These are phyloP conservation scores for Alternaria triticina DNA, from an alignment of 2,329 filamentous ascomycete genomes.

Conservation along the genomic window DNA sequence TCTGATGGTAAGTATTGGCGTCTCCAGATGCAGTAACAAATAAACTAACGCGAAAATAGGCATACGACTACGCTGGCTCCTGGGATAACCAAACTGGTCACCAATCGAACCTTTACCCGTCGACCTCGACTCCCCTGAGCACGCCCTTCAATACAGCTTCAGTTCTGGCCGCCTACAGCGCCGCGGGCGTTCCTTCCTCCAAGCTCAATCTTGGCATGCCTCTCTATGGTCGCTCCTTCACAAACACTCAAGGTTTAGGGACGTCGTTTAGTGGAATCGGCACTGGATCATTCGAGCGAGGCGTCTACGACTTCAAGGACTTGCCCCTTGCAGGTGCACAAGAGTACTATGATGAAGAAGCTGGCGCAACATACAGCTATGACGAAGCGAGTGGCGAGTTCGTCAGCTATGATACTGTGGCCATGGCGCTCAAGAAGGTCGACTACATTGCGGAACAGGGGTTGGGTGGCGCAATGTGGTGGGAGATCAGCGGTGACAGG, in stretches of 20 bases:
- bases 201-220: slow-evolving; percentile 94
- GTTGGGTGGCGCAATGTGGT: slow-evolving; percentile 95
- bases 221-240: slow-evolving; percentile 86
- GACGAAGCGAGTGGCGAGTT: slow-evolving; percentile 67
- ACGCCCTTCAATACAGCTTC: slow-evolving; percentile 81
- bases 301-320: slow-evolving; percentile 84
- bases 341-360: slow-evolving; percentile 68
- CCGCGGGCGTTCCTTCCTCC: slow-evolving; percentile 62
- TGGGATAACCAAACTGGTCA: slow-evolving; percentile 79
- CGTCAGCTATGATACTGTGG: slow-evolving; percentile 76
- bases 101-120: slow-evolving; percentile 78
- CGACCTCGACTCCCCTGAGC: slow-evolving; percentile 60
- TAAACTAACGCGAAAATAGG: not conserved
- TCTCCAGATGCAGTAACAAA: not conserved
- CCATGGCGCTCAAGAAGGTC: slow-evolving; percentile 72
- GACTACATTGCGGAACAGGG: slow-evolving; percentile 70
- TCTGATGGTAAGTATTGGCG: slow-evolving; percentile 47
- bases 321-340: slow-evolving; percentile 72
- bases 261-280: slow-evolving; percentile 73
- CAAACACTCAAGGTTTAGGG: slow-evolving; percentile 77
- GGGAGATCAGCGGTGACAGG: slow-evolving; percentile 85
- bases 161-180: slow-evolving; percentile 74
- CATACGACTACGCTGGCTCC: slow-evolving; percentile 69
- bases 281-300: slow-evolving; percentile 78
- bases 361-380: slow-evolving; percentile 80